Base-by-base conservation (phyloP, 305 asterid species). In the Petunia hybrid region DNA sequence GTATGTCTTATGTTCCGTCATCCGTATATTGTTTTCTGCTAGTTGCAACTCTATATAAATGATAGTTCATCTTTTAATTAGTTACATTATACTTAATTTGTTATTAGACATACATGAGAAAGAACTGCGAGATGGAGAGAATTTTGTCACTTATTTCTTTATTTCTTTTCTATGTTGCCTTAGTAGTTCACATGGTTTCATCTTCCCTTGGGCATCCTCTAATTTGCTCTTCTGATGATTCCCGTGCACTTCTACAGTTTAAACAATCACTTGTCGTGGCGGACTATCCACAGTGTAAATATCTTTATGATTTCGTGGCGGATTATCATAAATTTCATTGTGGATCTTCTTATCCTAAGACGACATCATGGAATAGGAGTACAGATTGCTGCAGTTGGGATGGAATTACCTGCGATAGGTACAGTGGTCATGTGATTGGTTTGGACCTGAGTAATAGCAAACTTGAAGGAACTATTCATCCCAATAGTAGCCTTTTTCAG, bases 171-270 rank as follows among this genome's bases (percentile, higher is more conserved):
- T 16, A 60, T 60, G 39, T 9, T 48, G 56, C 56, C 56, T 1
- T 8, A 13, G 56, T 39, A 60, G 40, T 60, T 60, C 38, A 22
- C 16, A 10, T 60, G 5, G 10, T 60, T 60, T 22, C 40, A 2
- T 60, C 22, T 7, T 8, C 13, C 66, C 22, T 60, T 60, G 66
- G 39, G 40, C 12, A 22, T 60, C 10, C 66, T 16, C 66, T 60
- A n/a, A n/a, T n/a, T 60, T 60, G 66, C 66, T 60, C 66, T 60
- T 60, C 66, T 6, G 39, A 22, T 22, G 66, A 60, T 60, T 60
- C 66, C 66, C 10, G 6, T 60, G 66, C 66, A 7, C 66, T 60
- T 60, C 2, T 60, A 22, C 39, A 60, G 0, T 60, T 60, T 60
- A 60, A 60, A 13, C 66, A 60, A 0, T 60, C 66, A 60, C 66